These are phyloP conservation scores for Daedaleopsis nitida DNA, from an alignment of 768 basidiomycete genomes.

Conservation along the genomic window DNA sequence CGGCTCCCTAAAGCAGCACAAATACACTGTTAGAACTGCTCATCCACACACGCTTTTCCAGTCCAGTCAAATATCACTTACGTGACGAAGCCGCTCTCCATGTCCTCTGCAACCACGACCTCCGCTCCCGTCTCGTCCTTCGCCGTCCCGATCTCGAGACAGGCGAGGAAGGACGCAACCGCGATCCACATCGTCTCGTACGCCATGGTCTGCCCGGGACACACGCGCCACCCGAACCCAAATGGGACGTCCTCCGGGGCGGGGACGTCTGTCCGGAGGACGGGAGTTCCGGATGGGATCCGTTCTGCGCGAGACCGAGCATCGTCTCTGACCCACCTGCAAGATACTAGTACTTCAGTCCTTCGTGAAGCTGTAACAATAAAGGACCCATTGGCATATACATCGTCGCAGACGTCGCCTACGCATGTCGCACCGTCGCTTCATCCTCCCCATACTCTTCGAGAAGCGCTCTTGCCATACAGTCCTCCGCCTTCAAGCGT, in stretches of 20 bases:
- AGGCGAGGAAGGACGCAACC: constrained; percentile 23
- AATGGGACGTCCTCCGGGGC: constrained; percentile 16
- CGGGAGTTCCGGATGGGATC: too few species aligned
- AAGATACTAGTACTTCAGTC: neutral
- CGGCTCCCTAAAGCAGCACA: constrained; percentile 3
- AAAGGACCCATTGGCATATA: constrained; percentile 2
- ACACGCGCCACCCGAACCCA: constrained; percentile 26
- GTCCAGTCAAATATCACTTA: constrained; percentile 14
- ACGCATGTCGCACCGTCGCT: neutral
- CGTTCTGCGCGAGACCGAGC: too few species aligned
- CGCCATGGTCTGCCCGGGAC: constrained; percentile 28
- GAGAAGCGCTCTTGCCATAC: constrained; percentile 5
- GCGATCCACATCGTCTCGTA: constrained; percentile 26
- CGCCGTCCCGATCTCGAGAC: constrained; percentile 20
- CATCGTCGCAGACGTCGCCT: constrained; percentile 12
- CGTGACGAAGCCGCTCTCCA: constrained; percentile 34
- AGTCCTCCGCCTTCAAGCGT: neutral
- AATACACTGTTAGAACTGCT: neutral
- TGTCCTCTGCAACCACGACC: constrained; percentile 34
- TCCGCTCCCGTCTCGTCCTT: constrained; percentile 19
- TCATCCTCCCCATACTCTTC: constrained; percentile 2
- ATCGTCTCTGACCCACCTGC: constrained; percentile 13
- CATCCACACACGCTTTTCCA: neutral
- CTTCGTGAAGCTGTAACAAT: neutral
- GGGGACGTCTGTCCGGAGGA: neutral